Percentiles rank a stretch among this genome's conserved stretches.
Conservation (phyloP, 768 basidiomycete genomes). For the Mycena rosella region DNA sequence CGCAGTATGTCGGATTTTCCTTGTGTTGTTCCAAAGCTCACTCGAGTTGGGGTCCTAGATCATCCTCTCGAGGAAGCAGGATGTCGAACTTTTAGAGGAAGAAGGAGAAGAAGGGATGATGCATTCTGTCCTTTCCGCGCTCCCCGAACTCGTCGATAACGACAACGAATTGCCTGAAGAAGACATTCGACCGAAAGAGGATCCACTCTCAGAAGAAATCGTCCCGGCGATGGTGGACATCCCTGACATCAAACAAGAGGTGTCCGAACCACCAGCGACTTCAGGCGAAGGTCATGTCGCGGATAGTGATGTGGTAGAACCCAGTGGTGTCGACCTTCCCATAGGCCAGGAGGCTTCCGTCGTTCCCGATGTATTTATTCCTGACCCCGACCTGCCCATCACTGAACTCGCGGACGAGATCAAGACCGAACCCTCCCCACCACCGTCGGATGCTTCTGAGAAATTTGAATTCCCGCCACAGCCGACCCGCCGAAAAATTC, state of each 20-base stretch:
- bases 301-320: conserved; percentile 1
- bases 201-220: conserved; percentile 11
- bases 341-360: neutral
- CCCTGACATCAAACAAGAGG: conserved; percentile 21
- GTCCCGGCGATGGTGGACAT: neutral
- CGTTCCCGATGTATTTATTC: neutral
- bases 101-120: conserved; percentile 68
- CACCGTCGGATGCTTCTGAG: conserved; percentile 7
- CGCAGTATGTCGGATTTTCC: conserved; percentile 66
- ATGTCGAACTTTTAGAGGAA: conserved; percentile 69
- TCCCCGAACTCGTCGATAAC: conserved; percentile 59
- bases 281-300: neutral
- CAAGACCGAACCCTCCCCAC: neutral
- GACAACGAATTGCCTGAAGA: conserved; percentile 1
- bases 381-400: neutral
- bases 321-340: neutral
- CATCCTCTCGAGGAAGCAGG: conserved; percentile 77
- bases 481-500: conserved; percentile 12
- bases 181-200: conserved; percentile 18
- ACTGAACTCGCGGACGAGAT: neutral
- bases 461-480: conserved; percentile 6
- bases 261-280: neutral
- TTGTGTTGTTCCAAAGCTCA: conserved; percentile 5
- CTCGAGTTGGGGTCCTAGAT: conserved; percentile 59
- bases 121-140: conserved; percentile 48